These are phyloP conservation scores for Eragrostis curvula DNA, from an alignment of 176 grass and related monocot species.

Conservation along the genomic window DNA sequence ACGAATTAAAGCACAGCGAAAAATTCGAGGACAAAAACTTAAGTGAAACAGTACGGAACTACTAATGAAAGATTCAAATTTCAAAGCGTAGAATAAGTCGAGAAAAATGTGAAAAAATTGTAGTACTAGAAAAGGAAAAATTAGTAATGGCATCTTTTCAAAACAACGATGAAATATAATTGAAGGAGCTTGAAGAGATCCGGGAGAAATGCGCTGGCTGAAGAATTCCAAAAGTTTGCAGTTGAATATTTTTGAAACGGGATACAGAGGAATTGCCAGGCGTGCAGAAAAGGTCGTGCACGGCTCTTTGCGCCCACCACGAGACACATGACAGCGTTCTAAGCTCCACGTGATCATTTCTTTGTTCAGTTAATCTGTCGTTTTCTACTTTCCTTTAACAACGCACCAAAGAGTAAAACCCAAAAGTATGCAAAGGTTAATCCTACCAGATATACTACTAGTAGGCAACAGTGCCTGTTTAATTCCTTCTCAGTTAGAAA, in stretches of 20 bases:
- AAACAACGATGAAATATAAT: not conserved
- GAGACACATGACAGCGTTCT: not conserved
- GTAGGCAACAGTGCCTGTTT: not conserved
- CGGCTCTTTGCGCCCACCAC: conserved; percentile 16
- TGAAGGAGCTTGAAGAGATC: not conserved
- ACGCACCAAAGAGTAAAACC: not conserved
- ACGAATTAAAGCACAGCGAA: no score
- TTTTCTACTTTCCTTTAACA: conserved; percentile 9
- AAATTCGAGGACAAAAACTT: not conserved
- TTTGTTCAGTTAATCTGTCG: conserved; percentile 35
- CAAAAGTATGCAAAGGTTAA: not conserved
- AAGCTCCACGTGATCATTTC: conserved; percentile 40
- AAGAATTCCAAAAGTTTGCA: not conserved
- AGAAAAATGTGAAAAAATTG: not conserved
- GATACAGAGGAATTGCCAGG: not conserved
- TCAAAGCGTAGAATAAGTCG: not conserved
- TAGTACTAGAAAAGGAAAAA: not conserved
- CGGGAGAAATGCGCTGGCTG: no score
- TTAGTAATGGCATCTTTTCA: not conserved
- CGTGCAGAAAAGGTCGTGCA: conserved; percentile 29
- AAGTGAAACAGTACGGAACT: no score
- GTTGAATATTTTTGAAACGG: not conserved
- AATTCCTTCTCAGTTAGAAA: no score
- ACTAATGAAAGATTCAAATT: not conserved
- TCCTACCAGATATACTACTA: not conserved